Conservation (phyloP, 2,329 filamentous ascomycete genomes). For the Lecanicillium sp. region DNA sequence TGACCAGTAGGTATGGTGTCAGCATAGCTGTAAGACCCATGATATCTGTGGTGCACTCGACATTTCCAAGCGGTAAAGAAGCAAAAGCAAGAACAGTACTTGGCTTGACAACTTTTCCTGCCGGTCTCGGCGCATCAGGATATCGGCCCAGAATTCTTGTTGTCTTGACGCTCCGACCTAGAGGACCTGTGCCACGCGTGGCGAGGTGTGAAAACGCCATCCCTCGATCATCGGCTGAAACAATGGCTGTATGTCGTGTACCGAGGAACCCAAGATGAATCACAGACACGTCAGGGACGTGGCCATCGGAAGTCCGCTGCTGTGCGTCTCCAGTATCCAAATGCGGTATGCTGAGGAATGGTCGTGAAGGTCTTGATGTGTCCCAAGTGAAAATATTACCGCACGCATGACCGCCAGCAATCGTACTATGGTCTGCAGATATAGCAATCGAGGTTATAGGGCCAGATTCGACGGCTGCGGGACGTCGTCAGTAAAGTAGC, state of each 20-base stretch:
- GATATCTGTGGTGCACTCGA: constrained; percentile 77
- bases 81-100: constrained; percentile 93
- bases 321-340: constrained; percentile 58
- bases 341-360: constrained; percentile 81
- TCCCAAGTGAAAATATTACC: constrained; percentile 98
- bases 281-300: constrained; percentile 68
- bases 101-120: constrained; percentile 68
- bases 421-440: constrained; percentile 86
- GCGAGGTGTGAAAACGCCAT: constrained; percentile 99
- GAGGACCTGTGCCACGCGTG: constrained; percentile 77
- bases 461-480: constrained; percentile 77
- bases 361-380: constrained; percentile 68
- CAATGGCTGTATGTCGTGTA: constrained; percentile 84
- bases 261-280: constrained; percentile 93
- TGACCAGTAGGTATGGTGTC: constrained; percentile 89
- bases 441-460: constrained; percentile 80
- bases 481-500: constrained; percentile 19
- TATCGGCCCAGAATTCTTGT: constrained; percentile 88
- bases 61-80: constrained; percentile 85
- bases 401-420: constrained; percentile 82
- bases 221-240: constrained; percentile 87
- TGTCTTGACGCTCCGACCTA: constrained; percentile 80
- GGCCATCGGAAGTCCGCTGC: constrained; percentile 67
- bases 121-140: constrained; percentile 56
- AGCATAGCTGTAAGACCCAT: constrained; percentile 92